A percentile compares a stretch with the other conserved stretches of the same genome.
These are phyloP conservation scores for Coemansia sp. DNA, from an alignment of 192 early-diverging fungal genomes.

Conservation along the genomic window DNA sequence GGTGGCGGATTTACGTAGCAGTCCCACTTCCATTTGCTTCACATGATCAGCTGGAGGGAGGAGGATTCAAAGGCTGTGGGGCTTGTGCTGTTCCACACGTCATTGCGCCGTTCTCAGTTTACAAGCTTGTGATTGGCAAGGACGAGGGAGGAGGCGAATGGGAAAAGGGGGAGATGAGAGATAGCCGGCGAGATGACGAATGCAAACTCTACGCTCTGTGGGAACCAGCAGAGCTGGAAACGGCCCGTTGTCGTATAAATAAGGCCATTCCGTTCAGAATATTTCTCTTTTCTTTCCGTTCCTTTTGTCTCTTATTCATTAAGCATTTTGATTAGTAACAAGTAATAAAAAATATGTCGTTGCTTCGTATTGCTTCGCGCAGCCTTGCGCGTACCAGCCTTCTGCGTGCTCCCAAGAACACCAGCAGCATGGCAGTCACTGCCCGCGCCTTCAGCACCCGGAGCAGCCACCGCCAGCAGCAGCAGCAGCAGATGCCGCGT, in stretches of 20 bases:
- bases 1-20: not conserved
- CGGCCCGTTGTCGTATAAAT: too few relatives aligned
- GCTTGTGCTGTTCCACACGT: too few relatives aligned
- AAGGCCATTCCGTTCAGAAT: too few relatives aligned
- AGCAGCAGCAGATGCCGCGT: slow-evolving; percentile 27
- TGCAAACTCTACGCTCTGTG: too few relatives aligned
- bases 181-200: too few relatives aligned
- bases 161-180: too few relatives aligned
- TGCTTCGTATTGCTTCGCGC: slow-evolving; percentile 28
- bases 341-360: slow-evolving; percentile 16
- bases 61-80: not conserved
- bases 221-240: too few relatives aligned
- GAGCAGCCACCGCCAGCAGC: slow-evolving; percentile 8
- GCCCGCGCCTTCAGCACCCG: slow-evolving; percentile 31
- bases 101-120: too few relatives aligned
- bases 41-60: not conserved
- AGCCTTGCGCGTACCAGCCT: slow-evolving; percentile 15
- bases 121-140: too few relatives aligned
- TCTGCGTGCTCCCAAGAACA: not conserved
- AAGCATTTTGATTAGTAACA: not conserved
- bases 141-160: too few relatives aligned
- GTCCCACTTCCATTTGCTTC: not conserved
- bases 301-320: not conserved
- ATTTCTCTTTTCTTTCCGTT: not conserved
- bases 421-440: not conserved